Base-by-base conservation (phyloP, 495 filamentous ascomycete genomes). In the Cryomyces minteri region DNA sequence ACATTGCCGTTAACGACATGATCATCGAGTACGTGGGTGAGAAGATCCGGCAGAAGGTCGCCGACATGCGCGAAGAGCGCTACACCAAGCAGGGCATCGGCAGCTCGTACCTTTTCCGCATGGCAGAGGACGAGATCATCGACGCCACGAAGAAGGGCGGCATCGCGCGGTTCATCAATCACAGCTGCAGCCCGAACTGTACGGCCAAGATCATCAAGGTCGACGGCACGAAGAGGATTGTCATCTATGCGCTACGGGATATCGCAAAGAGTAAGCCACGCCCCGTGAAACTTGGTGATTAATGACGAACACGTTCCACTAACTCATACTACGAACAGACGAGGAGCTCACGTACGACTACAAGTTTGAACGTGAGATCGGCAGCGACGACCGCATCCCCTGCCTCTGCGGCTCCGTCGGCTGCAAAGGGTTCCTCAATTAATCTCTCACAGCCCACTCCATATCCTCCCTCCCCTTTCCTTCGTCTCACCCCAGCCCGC, bases 21-120 rank as follows among this genome's bases (percentile, higher is more conserved):
- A 99, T 99, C 56, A 99, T 99, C 57, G 90, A 99, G 64, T 99
- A 99, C 58, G 90, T 99, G 12, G 90, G 90, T 45, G 92, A 99
- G 62, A 92, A 90, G 56, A 85, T 99, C 9, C 77, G 90, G 41
- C 90, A 96, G 62, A 83, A 88, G 58, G 88, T 99, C 49, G 88
- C 90, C 4, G 88, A 99, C 52, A 78, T 96, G 64, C 77, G 90
- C 43, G 90, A 99, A 66, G 70, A 76, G 41, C 74, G 79, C 45
- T 99, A 99, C 60, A 71, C 93, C 50, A 88, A 90, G 68, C 93
- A 88, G 55, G 90, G 90, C 14, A 94, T 99, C 53, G 90, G 90
- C 43, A 93, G 85, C 63, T 90, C 83, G 58, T 99, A 99, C 57
- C 75, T 99, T 5, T 99, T 99, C 70, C 78, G 90, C 43, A 96